Base-by-base conservation (phyloP, 73 alveolate genomes). In the Stentor coeruleus region DNA sequence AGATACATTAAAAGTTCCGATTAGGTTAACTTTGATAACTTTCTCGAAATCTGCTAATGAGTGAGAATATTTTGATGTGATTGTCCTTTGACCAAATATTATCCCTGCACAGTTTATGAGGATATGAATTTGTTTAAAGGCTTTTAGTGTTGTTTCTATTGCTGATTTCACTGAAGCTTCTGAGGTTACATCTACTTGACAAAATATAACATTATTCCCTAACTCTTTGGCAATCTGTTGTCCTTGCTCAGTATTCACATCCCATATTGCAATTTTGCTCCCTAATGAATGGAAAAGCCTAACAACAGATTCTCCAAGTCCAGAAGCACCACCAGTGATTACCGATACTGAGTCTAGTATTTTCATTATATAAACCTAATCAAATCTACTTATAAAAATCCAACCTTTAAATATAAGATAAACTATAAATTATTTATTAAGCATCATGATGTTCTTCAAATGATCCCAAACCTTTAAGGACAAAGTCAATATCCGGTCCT, bases 71-170 rank as follows among this genome's bases (percentile, higher is more conserved):
- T 81, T 88, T 2, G 85, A 31, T 30, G 94, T 83, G 30, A 88
- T 81, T 26, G 94, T 88, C 38, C 38, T 85, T 14, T 88, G 77
- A 33, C 88, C 91, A 31, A 84, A 39, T 28, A 94, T 84, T 41
- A 95, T 86, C 35, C 99, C 99, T 35, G 99, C 99, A 58, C 95
- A 91, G 59, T 91, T 88, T 3, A 95, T 84, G 35, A 89, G 92
- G 30, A 83, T 84, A 66, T 93, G 95, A 59, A 95, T 75, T 20
- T 92, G 88, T 35, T 95, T 94, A 85, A 77, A 93, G 39, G 84
- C 35, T 76, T 84, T 81, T 3, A 91, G 93, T 20, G 92, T 83
- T 35, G 81, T 86, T 35, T 89, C 88, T 40, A 93, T 82, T 49
- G 93, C 94, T 35, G 58, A 49, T 11, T 6, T 11, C 28, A 49